Conservation (phyloP, 2,329 filamentous ascomycete species). For the Fonsecaea monophora region DNA sequence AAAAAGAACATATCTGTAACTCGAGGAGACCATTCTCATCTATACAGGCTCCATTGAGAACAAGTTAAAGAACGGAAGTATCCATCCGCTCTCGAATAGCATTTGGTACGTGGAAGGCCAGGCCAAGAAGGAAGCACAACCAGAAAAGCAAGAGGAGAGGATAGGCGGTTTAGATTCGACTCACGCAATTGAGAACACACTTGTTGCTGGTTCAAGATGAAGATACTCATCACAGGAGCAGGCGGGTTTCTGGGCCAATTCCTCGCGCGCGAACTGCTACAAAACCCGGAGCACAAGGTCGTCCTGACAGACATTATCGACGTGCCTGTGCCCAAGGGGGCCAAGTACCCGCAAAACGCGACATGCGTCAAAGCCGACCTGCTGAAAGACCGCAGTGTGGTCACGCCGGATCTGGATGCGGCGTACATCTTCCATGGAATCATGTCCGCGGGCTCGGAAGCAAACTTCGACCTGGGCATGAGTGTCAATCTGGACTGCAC, state of each 20-base stretch:
- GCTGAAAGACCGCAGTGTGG: constrained; percentile 51
- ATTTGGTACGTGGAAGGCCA: not conserved
- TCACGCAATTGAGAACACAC: not conserved
- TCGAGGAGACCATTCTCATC: not conserved
- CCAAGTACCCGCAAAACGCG: constrained; percentile 59
- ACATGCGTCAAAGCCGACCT: constrained; percentile 61
- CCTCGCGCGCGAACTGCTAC: constrained; percentile 63
- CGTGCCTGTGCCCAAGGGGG: constrained; percentile 58
- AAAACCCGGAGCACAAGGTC: constrained; percentile 56
- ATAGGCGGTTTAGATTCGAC: not conserved
- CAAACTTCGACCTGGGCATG: constrained; percentile 65
- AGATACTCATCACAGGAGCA: constrained; percentile 68
- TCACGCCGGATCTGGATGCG: constrained; percentile 55
- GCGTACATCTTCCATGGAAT: constrained; percentile 71
- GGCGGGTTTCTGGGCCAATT: constrained; percentile 70
- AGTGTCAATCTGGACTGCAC: constrained; percentile 68
- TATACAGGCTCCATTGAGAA: not conserved
- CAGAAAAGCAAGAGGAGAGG: not conserved
- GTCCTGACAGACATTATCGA: constrained; percentile 65
- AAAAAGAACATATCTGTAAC: not conserved
- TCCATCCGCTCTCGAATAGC: not conserved
- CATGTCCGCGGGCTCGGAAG: constrained; percentile 70
- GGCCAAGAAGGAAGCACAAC: not conserved
- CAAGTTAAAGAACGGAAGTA: not conserved
- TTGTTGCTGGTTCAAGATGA: constrained; percentile 42